These are phyloP conservation scores for Symbiodinium natans DNA, from an alignment of 73 alveolate species.

Conservation along the genomic window DNA sequence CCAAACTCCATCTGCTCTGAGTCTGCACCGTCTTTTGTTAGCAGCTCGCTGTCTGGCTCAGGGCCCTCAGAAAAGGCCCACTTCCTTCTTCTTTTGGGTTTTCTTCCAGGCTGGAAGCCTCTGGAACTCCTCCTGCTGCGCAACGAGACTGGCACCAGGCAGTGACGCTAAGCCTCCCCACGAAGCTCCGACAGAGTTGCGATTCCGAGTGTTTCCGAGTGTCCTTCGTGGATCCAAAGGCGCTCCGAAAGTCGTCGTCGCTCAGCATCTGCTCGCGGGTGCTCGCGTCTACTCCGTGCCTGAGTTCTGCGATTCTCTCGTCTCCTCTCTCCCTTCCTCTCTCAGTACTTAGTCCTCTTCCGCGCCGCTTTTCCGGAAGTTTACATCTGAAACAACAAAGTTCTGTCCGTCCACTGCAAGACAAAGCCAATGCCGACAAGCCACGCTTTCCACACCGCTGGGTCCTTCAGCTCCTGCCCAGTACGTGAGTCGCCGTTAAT, in stretches of 20 bases:
- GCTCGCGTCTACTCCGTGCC: neutral
- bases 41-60: neutral
- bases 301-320: too few relatives aligned
- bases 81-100: neutral
- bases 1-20: too few relatives aligned
- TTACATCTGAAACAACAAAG: too few relatives aligned
- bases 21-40: neutral
- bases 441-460: neutral
- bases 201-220: too few relatives aligned
- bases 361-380: too few relatives aligned
- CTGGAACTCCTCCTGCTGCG: conserved; percentile 16
- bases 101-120: neutral
- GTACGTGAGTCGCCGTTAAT: too few relatives aligned
- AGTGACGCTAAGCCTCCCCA: too few relatives aligned
- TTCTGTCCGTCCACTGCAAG: too few relatives aligned
- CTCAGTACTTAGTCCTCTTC: too few relatives aligned
- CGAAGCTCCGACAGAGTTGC: too few relatives aligned
- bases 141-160: too few relatives aligned
- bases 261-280: conserved; percentile 31
- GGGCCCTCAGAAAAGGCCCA: neutral
- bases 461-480: conserved; percentile 7
- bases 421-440: neutral
- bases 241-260: neutral
- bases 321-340: too few relatives aligned
- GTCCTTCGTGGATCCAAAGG: conserved; percentile 36